These are phyloP conservation scores for Paramecium caudatum DNA, from an alignment of 73 alveolate species.

Conservation along the genomic window DNA sequence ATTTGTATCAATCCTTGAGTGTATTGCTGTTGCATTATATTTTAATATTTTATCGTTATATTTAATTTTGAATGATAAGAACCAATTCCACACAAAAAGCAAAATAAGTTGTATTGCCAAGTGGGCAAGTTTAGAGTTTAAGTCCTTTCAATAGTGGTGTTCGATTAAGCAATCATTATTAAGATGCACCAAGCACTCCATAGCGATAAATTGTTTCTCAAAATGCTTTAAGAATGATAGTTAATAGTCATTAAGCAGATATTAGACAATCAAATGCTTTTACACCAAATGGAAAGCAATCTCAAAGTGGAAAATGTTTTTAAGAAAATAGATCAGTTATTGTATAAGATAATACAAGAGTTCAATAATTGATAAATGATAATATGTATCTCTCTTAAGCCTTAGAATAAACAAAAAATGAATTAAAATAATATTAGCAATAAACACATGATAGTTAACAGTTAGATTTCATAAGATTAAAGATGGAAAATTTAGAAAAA, in stretches of 20 bases:
- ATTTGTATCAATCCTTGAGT: conserved; percentile 40
- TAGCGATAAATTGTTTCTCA: conserved; percentile 47
- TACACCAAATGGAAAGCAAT: conserved; percentile 66
- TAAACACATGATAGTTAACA: conserved; percentile 22
- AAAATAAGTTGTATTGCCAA: background rate
- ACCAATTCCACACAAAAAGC: conserved; percentile 65
- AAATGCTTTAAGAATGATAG: conserved; percentile 56
- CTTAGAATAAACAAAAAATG: conserved; percentile 17
- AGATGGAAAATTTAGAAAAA: conserved; percentile 52
- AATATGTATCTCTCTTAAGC: conserved; percentile 40
- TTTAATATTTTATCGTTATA: conserved; percentile 58
- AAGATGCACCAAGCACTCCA: conserved; percentile 61
- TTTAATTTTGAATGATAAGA: conserved; percentile 60
- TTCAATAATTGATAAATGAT: conserved; percentile 61
- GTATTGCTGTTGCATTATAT: conserved; percentile 4
- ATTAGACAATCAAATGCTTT: conserved; percentile 55
- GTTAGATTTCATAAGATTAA: background rate
- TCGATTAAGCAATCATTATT: conserved; percentile 34
- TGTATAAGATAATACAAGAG: conserved; percentile 3
- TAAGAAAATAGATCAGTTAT: conserved; percentile 48
- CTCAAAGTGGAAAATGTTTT: background rate
- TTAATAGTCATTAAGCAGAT: conserved; percentile 33
- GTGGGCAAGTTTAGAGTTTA: background rate
- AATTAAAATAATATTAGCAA: background rate
- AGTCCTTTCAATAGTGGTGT: conserved; percentile 68